A percentile compares a stretch with the other conserved stretches of the same genome.
Evolutionary conservation across 164 flowering plant genomes (phyloP).

Genomic region (Vitis rotundifolia): DNA sequence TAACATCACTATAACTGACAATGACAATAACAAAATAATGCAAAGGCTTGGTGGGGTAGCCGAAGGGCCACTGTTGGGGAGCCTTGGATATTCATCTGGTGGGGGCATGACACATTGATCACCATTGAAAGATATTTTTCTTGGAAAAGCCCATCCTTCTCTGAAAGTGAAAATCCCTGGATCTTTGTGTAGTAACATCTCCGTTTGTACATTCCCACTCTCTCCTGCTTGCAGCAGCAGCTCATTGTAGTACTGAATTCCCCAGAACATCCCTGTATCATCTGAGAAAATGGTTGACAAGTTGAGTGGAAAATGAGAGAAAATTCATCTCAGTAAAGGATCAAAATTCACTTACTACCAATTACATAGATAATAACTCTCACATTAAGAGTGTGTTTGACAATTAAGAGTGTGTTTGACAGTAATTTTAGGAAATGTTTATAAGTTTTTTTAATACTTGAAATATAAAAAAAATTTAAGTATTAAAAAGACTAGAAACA

Average conservation of each 20-base stretch:
- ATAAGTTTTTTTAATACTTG: too few relatives aligned
- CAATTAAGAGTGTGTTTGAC: too few relatives aligned
- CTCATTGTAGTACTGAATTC: slow-evolving; percentile 66
- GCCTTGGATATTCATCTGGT: slow-evolving; percentile 64
- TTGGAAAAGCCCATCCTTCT: slow-evolving; percentile 79
- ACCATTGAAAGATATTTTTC: slow-evolving; percentile 62
- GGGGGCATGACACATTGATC: slow-evolving; percentile 80
- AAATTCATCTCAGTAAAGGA: too few relatives aligned
- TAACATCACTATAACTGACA: slow-evolving; percentile 14
- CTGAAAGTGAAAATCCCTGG: slow-evolving; percentile 53
- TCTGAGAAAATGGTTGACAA: slow-evolving; percentile 33
- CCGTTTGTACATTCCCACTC: slow-evolving; percentile 69
- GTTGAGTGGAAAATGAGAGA: too few relatives aligned
- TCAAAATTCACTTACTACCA: too few relatives aligned
- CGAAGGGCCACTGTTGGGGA: slow-evolving; percentile 41
- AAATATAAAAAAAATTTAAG: too few relatives aligned
- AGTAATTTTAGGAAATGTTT: too few relatives aligned
- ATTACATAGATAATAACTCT: too few relatives aligned
- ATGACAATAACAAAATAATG: neutral
- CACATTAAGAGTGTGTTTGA: too few relatives aligned
- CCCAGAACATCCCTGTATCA: slow-evolving; percentile 86
- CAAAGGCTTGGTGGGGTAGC: slow-evolving; percentile 2
- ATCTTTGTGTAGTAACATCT: slow-evolving; percentile 68
- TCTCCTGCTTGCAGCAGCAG: slow-evolving; percentile 55
- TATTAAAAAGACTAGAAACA: too few relatives aligned